Base-by-base conservation (phyloP, 768 basidiomycete genomes). In the Mycena latifolia region DNA sequence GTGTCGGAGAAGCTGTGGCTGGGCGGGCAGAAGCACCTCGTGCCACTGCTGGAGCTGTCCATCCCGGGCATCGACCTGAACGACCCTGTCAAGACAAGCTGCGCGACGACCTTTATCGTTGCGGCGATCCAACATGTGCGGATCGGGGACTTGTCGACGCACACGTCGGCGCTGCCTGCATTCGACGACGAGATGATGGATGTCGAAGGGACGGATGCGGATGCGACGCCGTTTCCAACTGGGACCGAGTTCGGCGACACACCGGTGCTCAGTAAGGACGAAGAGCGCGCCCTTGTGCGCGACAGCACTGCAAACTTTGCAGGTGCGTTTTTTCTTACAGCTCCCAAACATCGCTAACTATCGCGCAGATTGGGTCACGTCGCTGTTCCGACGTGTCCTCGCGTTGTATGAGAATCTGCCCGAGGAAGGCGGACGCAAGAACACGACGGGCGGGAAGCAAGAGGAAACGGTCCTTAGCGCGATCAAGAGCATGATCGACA, bases 31-130 rank as follows among this genome's bases (percentile, higher is more conserved):
- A 94, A 93, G 75, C 92, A 96, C 73, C 79, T 99, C 43, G 80
- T 95, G 5, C 94, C 95, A 17, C 83, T 98, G 31, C 86, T 99
- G 52, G 95, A 97, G 71, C 81, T 98, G 47, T 93, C 91, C 64
- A 80, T 98, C 29, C 96, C 96, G 14, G 96, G 96, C 14, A 95
- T 98, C 63, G 96, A 98, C 79, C 82, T 94, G 61, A 94, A 94
- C 72, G 92, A 94, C 67, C 92, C 92, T 0, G 80, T 82, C 61
- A 94, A 94, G 80, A 94, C 92, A 11, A 80, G 93, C 59, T 93
- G 91, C 71, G 85, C 93, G 0, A 89, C 92, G 3, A 89, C 89
- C 80, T 94, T 95, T 73, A 92, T 95, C 60, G 81, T 89, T 25
- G 85, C 89, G 45, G 86, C 84, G 15, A 84, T 93, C 33, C 92